Conservation (phyloP, 345 rosid genomes). For the Lumnitzera littorea region DNA sequence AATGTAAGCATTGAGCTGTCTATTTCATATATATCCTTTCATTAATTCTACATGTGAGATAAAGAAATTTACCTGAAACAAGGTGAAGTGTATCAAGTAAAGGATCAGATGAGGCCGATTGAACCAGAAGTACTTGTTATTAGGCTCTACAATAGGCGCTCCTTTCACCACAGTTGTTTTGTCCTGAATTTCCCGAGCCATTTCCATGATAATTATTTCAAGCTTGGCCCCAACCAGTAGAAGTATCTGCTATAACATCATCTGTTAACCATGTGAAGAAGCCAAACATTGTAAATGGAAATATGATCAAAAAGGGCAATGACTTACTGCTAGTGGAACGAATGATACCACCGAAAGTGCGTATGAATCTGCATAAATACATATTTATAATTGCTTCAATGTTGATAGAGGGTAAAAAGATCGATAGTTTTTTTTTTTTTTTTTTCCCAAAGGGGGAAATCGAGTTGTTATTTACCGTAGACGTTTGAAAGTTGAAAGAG, state of each 20-base stretch:
- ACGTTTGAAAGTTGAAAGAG: conserved; percentile 26
- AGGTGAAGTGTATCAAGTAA: conserved; percentile 30
- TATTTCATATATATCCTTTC: too few species aligned
- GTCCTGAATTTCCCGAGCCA: conserved; percentile 36
- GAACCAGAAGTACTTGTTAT: conserved; percentile 38
- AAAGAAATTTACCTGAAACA: conserved; percentile 25
- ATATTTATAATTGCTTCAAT: not conserved
- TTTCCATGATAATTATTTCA: conserved; percentile 32
- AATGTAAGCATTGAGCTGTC: too few species aligned
- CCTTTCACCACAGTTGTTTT: conserved; percentile 32
- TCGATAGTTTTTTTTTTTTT: too few species aligned
- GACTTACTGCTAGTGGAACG: conserved; percentile 24
- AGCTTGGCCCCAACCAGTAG: conserved; percentile 33
- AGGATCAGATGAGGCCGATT: conserved; percentile 31
- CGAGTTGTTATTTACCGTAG: conserved; percentile 16
- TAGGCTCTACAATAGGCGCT: conserved; percentile 31
- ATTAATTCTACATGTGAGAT: not conserved
- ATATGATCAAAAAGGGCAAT: not conserved
- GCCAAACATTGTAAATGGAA: not conserved
- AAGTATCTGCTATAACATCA: conserved; percentile 14
- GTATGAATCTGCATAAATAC: conserved; percentile 18
- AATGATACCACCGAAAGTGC: conserved; percentile 22
- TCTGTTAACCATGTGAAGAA: not conserved
- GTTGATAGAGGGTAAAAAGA: too few species aligned
- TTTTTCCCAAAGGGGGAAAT: not conserved